Evolutionary conservation across 345 rosid species (phyloP).

Genomic region (Dipteronia sinensis): DNA sequence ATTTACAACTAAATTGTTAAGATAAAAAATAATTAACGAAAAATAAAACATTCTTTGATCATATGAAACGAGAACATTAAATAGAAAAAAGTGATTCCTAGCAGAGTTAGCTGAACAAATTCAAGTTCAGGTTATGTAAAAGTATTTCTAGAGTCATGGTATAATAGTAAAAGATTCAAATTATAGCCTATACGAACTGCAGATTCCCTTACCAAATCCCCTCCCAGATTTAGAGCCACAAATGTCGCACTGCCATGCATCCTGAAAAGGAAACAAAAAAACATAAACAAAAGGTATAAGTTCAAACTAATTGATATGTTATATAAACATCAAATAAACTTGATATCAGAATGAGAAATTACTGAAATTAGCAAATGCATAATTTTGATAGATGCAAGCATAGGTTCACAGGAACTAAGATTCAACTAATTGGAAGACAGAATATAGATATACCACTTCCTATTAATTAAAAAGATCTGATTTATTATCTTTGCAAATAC

Average conservation of each 20-base stretch:
- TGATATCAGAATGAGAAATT: not conserved
- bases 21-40: not conserved
- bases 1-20: not conserved
- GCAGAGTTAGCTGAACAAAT: not conserved
- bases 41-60: not conserved
- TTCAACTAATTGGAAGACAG: not conserved
- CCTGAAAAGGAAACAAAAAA: constrained; percentile 47
- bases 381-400: not conserved
- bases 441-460: not conserved
- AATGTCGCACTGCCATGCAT: constrained; percentile 96
- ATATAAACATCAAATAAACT: not conserved
- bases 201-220: constrained; percentile 84
- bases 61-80: not conserved
- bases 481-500: not conserved
- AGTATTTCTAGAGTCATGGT: not conserved
- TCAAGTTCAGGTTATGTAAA: not conserved
- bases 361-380: not conserved
- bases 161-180: constrained; percentile 4
- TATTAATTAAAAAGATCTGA: not conserved
- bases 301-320: not conserved
- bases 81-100: not conserved
- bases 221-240: constrained; percentile 92
- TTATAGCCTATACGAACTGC: constrained; percentile 4
- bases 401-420: not conserved
- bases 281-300: not conserved